Conservation (phyloP, 805 yeast genomes). For the Sugiyamaella qingdaonensis region DNA sequence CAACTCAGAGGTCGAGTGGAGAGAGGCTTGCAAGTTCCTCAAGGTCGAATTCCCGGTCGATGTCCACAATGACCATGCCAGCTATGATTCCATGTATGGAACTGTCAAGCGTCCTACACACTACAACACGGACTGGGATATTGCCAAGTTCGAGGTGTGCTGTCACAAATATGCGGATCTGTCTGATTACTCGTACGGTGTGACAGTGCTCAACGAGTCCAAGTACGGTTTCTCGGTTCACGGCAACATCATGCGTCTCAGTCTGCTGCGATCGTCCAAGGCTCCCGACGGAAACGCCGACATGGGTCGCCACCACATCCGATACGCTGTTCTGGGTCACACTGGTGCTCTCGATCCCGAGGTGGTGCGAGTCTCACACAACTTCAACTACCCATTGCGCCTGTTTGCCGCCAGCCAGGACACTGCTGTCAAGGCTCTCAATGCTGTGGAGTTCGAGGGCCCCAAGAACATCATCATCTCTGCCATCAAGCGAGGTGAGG, state of each 20-base stretch:
- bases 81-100: slow-evolving; percentile 93
- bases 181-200: slow-evolving; percentile 82
- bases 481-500: slow-evolving; percentile 81
- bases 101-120: slow-evolving; percentile 89
- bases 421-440: slow-evolving; percentile 7
- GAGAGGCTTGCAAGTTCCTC: slow-evolving; percentile 77
- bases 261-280: slow-evolving; percentile 84
- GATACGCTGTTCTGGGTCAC: slow-evolving; percentile 83
- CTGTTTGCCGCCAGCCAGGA: slow-evolving; percentile 18
- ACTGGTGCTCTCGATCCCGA: slow-evolving; percentile 56
- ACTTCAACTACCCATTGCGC: slow-evolving; percentile 59
- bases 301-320: slow-evolving; percentile 83
- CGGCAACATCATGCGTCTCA: slow-evolving; percentile 82
- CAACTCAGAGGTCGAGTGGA: slow-evolving; percentile 70
- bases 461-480: slow-evolving; percentile 62
- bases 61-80: slow-evolving; percentile 68
- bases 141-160: slow-evolving; percentile 93
- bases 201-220: slow-evolving; percentile 72
- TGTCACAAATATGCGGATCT: slow-evolving; percentile 91
- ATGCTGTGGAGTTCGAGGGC: slow-evolving; percentile 38
- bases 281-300: slow-evolving; percentile 94
- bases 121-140: slow-evolving; percentile 92
- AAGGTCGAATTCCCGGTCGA: slow-evolving; percentile 94
- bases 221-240: slow-evolving; percentile 92
- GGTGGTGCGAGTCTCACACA: slow-evolving; percentile 70